Evolutionary conservation across 441 rosid genomes (phyloP), one percentile per base, ranked within the genome.

Genomic region (Arabidopsis lyrata): DNA sequence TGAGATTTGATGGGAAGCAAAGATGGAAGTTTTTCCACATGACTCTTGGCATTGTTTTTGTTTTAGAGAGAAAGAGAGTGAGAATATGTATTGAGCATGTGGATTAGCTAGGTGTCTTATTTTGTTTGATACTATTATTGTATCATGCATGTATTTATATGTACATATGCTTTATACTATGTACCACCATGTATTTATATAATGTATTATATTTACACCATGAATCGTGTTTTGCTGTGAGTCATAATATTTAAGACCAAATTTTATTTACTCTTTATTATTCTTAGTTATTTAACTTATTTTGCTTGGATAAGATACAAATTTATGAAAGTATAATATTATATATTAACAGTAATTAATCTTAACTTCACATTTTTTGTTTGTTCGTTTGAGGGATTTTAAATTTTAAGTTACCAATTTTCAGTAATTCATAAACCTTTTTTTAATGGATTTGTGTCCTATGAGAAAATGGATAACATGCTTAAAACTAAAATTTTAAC

Each of bases 1-100:
- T 10, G 82, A 16, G 65, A 79, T 36, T 74, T 18, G 80, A 53
- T 58, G 82, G 73, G 77, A 86, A 82, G 78, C 90, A 88, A 54
- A 73, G 83, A 63, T 83, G 87, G 34, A 93, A 63, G 83, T 69
- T 83, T 68, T 86, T 93, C 87, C 86, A 87, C 75, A 88, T 82
- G 70, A 83, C 50, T 72, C 68, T 75, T 8, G 90, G 77, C 93
- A 87, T 88, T 32, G 72, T 68, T 6, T 14, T 18, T 44, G 41
- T 47, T 66, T 66, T 45, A 50, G 47, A 66, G 52, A 16, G 35
- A 44, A 44, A 45, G 49, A 53, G 77, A 73, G 35, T 55, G 34
- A 38, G 52, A 22, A 20, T 49, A n/a, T 45, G 69, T 59, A 5
- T 47, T 13, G 52, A 55, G 66, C 60, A 77, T 70, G 47, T 49